Conservation (phyloP, 2,329 filamentous ascomycete species). For the Plenodomus tracheiphilus region DNA sequence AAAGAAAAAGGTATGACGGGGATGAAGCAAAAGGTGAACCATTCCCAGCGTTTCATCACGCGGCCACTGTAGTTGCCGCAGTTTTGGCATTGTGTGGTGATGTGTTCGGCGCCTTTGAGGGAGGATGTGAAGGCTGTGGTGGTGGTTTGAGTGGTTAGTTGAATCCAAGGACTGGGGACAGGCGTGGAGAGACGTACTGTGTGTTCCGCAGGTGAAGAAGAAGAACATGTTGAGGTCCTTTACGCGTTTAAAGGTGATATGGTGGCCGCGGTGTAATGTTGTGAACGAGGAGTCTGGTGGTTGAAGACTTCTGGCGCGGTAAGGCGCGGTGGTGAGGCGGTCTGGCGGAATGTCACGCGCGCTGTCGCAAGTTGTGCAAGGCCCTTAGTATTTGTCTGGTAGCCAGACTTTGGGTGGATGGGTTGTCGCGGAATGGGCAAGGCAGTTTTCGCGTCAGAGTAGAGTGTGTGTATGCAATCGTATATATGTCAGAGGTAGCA, state of each 20-base stretch:
- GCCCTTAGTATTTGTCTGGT: too few species aligned
- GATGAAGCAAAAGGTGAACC: slow-evolving; percentile 81
- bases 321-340: background rate
- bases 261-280: too few species aligned
- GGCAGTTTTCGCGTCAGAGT: background rate
- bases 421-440: background rate
- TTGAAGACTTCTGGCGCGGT: background rate
- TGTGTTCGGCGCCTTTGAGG: slow-evolving; percentile 53
- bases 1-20: slow-evolving; percentile 72
- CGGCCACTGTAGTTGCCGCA: slow-evolving; percentile 54
- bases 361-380: background rate
- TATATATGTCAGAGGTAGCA: background rate
- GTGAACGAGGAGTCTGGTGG: too few species aligned
- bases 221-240: slow-evolving; percentile 46
- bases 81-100: slow-evolving; percentile 57
- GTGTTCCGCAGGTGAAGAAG: slow-evolving; percentile 56
- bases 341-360: background rate
- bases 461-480: background rate
- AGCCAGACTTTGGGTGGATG: too few species aligned
- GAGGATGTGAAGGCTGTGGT: slow-evolving; percentile 50
- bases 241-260: background rate
- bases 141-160: slow-evolving; percentile 3
- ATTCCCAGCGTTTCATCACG: slow-evolving; percentile 45
- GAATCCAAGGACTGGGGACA: background rate
- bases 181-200: slow-evolving; percentile 43